Conservation (phyloP, 441 rosid species). For the Adansonia grandidieri region DNA sequence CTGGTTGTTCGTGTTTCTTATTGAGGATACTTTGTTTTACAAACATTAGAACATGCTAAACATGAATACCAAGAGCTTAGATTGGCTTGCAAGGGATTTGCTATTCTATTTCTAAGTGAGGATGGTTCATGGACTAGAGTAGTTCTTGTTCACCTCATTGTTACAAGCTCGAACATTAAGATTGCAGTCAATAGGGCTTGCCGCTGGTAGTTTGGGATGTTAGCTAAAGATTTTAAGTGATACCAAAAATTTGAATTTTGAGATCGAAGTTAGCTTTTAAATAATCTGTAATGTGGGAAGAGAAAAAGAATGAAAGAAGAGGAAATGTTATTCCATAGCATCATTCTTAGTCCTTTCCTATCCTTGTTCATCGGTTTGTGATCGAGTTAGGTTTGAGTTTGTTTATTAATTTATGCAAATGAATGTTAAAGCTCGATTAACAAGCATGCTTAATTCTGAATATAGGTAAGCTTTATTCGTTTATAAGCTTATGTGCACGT, state of each 20-base stretch:
- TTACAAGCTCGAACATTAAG: not conserved
- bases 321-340: not conserved
- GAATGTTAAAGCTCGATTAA: not conserved
- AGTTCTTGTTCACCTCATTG: not conserved
- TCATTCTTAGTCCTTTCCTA: not conserved
- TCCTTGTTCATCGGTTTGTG: not conserved
- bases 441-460: not conserved
- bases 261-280: not conserved
- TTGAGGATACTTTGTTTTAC: constrained; percentile 3
- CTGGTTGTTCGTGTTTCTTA: not conserved
- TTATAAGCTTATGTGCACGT: not conserved
- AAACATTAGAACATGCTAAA: not conserved
- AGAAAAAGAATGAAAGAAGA: not conserved
- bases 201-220: not conserved
- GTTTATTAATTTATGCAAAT: not conserved
- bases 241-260: not conserved
- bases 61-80: constrained; percentile 14
- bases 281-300: not conserved
- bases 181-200: not conserved
- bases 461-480: not conserved
- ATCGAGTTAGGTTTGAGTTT: not conserved
- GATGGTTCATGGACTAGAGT: not conserved
- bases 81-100: not conserved
- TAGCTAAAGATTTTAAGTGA: not conserved
- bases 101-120: not conserved